A percentile compares a stretch with the other conserved stretches of the same genome.
Conservation (phyloP, 2,329 filamentous ascomycete species). For the Fusarium sp. region DNA sequence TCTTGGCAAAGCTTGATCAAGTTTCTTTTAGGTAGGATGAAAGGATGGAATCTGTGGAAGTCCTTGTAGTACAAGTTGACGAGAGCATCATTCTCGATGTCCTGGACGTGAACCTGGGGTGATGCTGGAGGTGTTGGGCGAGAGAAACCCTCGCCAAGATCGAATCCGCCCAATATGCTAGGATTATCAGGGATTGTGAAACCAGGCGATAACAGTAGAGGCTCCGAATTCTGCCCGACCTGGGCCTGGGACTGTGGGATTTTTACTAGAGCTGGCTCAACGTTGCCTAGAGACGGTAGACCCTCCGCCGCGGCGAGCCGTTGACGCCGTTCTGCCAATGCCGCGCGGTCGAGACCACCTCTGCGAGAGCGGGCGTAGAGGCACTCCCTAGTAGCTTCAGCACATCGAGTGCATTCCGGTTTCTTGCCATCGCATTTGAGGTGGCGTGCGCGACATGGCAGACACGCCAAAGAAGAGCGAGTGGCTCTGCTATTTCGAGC, state of each 20-base stretch:
- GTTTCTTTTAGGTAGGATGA: conserved; percentile 37
- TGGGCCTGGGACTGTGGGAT: neutral
- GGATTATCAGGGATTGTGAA: neutral
- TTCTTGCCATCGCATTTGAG: conserved; percentile 64
- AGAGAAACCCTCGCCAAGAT: neutral
- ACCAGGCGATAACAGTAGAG: neutral
- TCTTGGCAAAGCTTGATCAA: conserved; percentile 24
- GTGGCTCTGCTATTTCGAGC: conserved; percentile 8
- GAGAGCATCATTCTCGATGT: conserved; percentile 37
- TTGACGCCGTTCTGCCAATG: conserved; percentile 45
- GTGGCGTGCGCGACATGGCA: conserved; percentile 63
- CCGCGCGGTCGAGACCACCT: conserved; percentile 53
- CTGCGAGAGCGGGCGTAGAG: conserved; percentile 64
- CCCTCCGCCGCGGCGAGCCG: conserved; percentile 32
- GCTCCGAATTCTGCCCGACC: neutral
- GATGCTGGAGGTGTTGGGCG: neutral
- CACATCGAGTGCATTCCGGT: conserved; percentile 60
- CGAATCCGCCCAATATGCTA: neutral
- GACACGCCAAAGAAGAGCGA: conserved; percentile 57
- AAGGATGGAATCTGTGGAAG: conserved; percentile 51
- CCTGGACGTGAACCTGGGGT: neutral
- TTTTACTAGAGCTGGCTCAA: neutral
- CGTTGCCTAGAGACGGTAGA: neutral
- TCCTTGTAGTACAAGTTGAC: conserved; percentile 51
- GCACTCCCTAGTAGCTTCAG: conserved; percentile 57